These are phyloP conservation scores for Hemerocallis citrina DNA, from an alignment of 106 monocot genomes.

Conservation along the genomic window DNA sequence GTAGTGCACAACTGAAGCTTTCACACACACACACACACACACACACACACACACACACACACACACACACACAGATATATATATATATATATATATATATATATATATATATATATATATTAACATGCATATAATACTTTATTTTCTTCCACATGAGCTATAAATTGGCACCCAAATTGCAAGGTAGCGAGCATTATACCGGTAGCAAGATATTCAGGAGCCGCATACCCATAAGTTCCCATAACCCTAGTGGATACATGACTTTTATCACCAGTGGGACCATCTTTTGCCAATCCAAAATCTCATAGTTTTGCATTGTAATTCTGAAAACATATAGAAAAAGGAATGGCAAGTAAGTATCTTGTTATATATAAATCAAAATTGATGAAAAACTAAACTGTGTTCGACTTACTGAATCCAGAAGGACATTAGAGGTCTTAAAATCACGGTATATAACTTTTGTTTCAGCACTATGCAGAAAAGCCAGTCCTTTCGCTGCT, in stretches of 20 bases:
- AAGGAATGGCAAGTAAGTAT: background rate
- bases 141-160: background rate
- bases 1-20: too few relatives aligned
- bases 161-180: background rate
- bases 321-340: conserved; percentile 21
- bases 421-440: conserved; percentile 42
- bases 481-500: conserved; percentile 35
- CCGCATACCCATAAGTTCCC: conserved; percentile 85
- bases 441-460: conserved; percentile 50
- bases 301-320: conserved; percentile 84
- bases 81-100: too few relatives aligned
- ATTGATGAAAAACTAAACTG: background rate
- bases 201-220: conserved; percentile 82
- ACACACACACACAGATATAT: too few relatives aligned
- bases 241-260: conserved; percentile 85
- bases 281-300: conserved; percentile 89
- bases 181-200: conserved; percentile 29
- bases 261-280: conserved; percentile 68
- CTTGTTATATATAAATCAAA: too few relatives aligned
- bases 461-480: conserved; percentile 31
- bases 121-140: too few relatives aligned
- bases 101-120: too few relatives aligned
- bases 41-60: too few relatives aligned
- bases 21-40: too few relatives aligned
- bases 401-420: conserved; percentile 30